A percentile compares a stretch with the other conserved stretches of the same genome.
These are phyloP conservation scores for Ciborinia camelliae DNA, from an alignment of 2,329 filamentous ascomycete genomes.

Conservation along the genomic window DNA sequence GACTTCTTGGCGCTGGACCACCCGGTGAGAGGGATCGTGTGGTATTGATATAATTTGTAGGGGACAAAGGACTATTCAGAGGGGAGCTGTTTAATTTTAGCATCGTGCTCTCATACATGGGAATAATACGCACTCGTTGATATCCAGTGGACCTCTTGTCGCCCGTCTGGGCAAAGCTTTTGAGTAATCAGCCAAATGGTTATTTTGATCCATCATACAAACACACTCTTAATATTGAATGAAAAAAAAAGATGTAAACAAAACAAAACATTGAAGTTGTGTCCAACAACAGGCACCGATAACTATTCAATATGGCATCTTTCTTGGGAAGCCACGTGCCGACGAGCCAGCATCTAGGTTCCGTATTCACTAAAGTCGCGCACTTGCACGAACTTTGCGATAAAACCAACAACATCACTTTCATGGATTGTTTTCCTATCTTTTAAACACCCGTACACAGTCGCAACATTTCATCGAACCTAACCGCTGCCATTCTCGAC, in stretches of 20 bases:
- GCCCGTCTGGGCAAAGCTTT: constrained; percentile 54
- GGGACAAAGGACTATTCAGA: constrained; percentile 16
- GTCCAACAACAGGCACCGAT: neutral
- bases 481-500: neutral
- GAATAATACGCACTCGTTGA: constrained; percentile 60
- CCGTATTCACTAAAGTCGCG: neutral
- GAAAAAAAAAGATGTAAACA: no score
- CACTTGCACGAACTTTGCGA: neutral
- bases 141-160: constrained; percentile 76
- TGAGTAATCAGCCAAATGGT: constrained; percentile 1
- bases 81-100: constrained; percentile 24
- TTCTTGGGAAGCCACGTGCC: neutral
- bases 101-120: constrained; percentile 1
- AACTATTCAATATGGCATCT: neutral
- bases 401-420: neutral
- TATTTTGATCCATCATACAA: neutral
- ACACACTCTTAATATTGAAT: no score
- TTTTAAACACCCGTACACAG: neutral
- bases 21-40: constrained; percentile 9
- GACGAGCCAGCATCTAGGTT: neutral
- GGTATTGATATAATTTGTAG: constrained; percentile 18
- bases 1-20: neutral
- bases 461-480: neutral
- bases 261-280: neutral
- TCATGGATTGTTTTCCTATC: neutral